These are phyloP conservation scores for Spinacia oleracea DNA, from an alignment of 179 eudicot genomes.

Conservation along the genomic window DNA sequence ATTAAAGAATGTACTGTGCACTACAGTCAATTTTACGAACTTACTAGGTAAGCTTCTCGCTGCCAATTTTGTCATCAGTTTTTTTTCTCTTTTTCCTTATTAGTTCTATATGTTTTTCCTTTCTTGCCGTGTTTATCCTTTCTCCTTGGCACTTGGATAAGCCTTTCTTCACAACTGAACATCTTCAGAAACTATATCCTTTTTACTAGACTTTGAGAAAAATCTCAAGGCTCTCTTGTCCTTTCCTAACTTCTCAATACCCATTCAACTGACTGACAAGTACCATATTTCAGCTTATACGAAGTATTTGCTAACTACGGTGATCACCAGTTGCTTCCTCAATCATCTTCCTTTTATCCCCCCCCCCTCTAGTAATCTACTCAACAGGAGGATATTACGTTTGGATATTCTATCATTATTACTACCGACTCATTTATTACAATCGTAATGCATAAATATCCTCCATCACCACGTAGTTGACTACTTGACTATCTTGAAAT, in stretches of 20 bases:
- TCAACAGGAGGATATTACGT: too few species aligned
- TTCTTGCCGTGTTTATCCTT: neutral
- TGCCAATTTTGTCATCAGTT: slow-evolving; percentile 4
- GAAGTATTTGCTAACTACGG: neutral
- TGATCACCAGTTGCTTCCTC: neutral
- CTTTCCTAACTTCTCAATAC: neutral
- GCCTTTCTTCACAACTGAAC: neutral
- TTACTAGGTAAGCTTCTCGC: slow-evolving; percentile 39
- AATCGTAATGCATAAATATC: too few species aligned
- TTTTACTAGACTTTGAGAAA: neutral
- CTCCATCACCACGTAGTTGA: neutral
- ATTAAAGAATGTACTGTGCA: slow-evolving; percentile 77
- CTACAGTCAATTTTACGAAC: slow-evolving; percentile 73
- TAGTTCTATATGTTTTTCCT: neutral
- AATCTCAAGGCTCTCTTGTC: neutral
- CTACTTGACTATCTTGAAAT: neutral
- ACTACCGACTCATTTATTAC: neutral
- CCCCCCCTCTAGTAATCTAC: neutral
- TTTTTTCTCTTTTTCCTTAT: neutral
- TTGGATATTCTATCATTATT: neutral
- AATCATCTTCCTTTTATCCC: neutral
- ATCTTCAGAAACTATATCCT: neutral
- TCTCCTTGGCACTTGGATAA: neutral
- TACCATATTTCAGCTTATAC: neutral
- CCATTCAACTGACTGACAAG: neutral